These are phyloP conservation scores for Cerioporus squamosus DNA, from an alignment of 1,284 basidiomycete genomes.

Conservation along the genomic window DNA sequence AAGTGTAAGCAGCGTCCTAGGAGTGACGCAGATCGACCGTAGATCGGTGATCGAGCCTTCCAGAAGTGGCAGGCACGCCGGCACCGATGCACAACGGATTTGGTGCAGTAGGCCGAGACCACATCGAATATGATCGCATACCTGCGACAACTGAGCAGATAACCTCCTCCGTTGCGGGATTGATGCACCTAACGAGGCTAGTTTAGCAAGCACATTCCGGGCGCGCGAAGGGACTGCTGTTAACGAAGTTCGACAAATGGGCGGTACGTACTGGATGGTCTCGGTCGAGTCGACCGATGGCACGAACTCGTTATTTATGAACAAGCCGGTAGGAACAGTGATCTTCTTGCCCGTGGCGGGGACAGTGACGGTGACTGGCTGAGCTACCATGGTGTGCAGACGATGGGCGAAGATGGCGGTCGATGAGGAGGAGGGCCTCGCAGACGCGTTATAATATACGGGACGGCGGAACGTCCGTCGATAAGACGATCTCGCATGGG, in stretches of 20 bases:
- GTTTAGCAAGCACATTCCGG: background rate
- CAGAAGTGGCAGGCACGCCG: background rate
- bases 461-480: background rate
- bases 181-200: conserved; percentile 53
- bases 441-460: background rate
- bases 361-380: conserved; percentile 31
- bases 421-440: conserved; percentile 3
- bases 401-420: conserved; percentile 10
- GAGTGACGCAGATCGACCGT: background rate
- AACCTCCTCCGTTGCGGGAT: conserved; percentile 76
- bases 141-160: conserved; percentile 74
- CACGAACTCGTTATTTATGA: conserved; percentile 91
- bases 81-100: background rate
- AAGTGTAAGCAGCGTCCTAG: no score
- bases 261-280: conserved; percentile 53
- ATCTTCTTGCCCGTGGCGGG: conserved; percentile 52
- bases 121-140: no score
- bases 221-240: no score
- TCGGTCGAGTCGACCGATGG: conserved; percentile 65
- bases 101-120: background rate
- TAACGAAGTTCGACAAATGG: no score
- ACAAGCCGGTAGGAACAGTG: conserved; percentile 79
- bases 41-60: background rate
- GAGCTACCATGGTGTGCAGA: conserved; percentile 24
- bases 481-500: conserved; percentile 20